A percentile compares a stretch with the other conserved stretches of the same genome.
Evolutionary conservation across 305 asterid species (phyloP).

Genomic region (Coffea humblotiana): DNA sequence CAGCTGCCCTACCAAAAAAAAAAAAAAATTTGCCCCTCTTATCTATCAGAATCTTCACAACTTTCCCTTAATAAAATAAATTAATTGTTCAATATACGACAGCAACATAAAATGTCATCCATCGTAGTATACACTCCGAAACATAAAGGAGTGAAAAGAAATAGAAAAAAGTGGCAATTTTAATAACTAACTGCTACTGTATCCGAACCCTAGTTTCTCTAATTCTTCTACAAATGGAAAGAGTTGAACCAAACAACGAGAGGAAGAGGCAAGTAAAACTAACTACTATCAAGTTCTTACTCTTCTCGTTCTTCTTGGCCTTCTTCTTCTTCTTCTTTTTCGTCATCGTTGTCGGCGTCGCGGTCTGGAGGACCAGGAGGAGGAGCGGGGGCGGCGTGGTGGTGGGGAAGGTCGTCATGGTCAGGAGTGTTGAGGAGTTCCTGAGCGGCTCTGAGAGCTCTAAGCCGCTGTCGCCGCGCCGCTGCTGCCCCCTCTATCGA

Average conservation of each 20-base stretch:
- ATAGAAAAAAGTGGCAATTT: background rate
- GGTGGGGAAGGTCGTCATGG: slow-evolving; percentile 19
- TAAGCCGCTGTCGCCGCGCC: slow-evolving; percentile 75
- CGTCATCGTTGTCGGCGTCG: slow-evolving; percentile 5
- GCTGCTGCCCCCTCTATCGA: slow-evolving; percentile 69
- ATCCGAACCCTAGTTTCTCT: background rate
- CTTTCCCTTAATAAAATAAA: too few relatives aligned
- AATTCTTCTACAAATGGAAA: background rate
- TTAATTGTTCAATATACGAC: too few relatives aligned
- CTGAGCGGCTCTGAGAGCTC: slow-evolving; percentile 84
- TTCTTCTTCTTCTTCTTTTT: slow-evolving; percentile 4
- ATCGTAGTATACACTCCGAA: background rate
- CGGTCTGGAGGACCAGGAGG: background rate
- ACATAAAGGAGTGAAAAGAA: background rate
- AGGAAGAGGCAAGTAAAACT: background rate
- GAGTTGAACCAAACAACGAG: background rate
- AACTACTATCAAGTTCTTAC: background rate
- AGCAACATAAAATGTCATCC: background rate
- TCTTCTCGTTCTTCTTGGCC: background rate
- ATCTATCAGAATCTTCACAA: too few relatives aligned
- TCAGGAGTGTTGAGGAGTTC: slow-evolving; percentile 84
- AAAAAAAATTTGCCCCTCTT: too few relatives aligned
- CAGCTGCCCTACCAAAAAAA: too few relatives aligned
- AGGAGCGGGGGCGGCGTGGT: background rate
- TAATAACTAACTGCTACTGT: background rate